A percentile compares a stretch with the other conserved stretches of the same genome.
These are phyloP conservation scores for Pseudopithomyces maydicus DNA, from an alignment of 2,329 filamentous ascomycete genomes.

Conservation along the genomic window DNA sequence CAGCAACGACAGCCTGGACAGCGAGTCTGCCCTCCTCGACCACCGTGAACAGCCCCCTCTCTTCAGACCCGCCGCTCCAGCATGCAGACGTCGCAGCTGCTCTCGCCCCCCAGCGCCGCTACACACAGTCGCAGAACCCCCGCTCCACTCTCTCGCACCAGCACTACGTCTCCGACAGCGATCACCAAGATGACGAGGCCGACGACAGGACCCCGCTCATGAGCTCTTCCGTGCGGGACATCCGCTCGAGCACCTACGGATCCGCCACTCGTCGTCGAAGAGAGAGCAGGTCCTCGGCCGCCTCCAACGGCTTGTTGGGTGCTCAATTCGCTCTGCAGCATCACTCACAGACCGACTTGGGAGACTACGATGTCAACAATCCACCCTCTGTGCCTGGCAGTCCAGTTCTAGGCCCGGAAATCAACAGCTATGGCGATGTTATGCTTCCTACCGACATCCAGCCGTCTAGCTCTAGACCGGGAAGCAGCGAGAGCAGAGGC, in stretches of 20 bases:
- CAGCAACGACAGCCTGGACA: conserved; percentile 88
- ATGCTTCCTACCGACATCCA: conserved; percentile 71
- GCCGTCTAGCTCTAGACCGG: conserved; percentile 17
- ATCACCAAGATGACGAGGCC: conserved; percentile 51
- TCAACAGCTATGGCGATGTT: conserved; percentile 61
- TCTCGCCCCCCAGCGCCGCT: conserved; percentile 27
- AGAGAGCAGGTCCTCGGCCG: conserved; percentile 36
- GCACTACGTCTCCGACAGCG: conserved; percentile 50
- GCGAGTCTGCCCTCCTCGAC: conserved; percentile 77
- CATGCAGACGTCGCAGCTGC: conserved; percentile 44
- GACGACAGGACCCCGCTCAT: conserved; percentile 64
- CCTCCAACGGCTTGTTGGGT: conserved; percentile 34
- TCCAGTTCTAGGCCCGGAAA: conserved; percentile 58
- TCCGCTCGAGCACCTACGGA: conserved; percentile 44
- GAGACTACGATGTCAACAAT: conserved; percentile 67
- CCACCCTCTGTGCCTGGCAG: conserved; percentile 66
- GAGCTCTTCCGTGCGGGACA: conserved; percentile 41
- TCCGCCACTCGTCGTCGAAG: conserved; percentile 34
- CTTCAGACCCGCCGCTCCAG: conserved; percentile 50
- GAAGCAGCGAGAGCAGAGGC: conserved; percentile 19
- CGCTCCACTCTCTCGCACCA: conserved; percentile 37
- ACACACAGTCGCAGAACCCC: conserved; percentile 13
- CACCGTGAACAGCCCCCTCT: conserved; percentile 65
- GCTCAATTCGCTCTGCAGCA: conserved; percentile 33
- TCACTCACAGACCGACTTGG: conserved; percentile 36